phyloP scores from a whole-genome alignment of 2,329 filamentous ascomycete genomes.

The Metarhizium anisopliae region DNA sequence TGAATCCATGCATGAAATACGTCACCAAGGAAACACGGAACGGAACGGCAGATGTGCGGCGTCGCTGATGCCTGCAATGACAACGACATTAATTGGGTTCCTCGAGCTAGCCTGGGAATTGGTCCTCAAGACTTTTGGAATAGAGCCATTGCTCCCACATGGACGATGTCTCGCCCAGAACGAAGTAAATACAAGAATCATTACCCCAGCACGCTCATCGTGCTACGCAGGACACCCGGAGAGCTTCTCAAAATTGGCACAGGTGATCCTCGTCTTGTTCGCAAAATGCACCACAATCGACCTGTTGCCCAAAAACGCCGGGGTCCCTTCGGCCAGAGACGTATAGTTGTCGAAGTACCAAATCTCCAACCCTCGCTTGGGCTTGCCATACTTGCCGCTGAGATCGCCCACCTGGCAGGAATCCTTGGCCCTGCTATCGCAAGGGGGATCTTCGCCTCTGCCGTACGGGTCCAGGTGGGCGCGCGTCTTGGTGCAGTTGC shows the following conservation, averaged over 20 bases:
- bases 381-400: constrained; percentile 62
- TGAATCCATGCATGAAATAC: too few relatives aligned
- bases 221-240: constrained; percentile 1
- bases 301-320: constrained; percentile 55
- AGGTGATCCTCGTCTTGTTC: constrained; percentile 56
- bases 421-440: constrained; percentile 45
- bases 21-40: too few relatives aligned
- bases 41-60: too few relatives aligned
- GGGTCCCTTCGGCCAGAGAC: constrained; percentile 41
- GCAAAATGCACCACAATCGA: constrained; percentile 55
- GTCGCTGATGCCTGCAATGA: too few relatives aligned
- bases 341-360: constrained; percentile 47
- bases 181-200: background rate
- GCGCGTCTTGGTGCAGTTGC: constrained; percentile 62
- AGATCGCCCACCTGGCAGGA: constrained; percentile 72
- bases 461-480: constrained; percentile 64
- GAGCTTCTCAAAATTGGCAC: constrained; percentile 47
- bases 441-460: constrained; percentile 53
- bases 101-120: too few relatives aligned
- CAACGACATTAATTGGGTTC: too few relatives aligned
- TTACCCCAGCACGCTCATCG: background rate
- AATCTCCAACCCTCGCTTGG: constrained; percentile 26
- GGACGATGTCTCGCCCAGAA: background rate
- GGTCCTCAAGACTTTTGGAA: too few relatives aligned
- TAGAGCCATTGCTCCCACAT: too few relatives aligned